These are phyloP conservation scores for Cantharellus anzutake DNA, from an alignment of 768 basidiomycete genomes.

Conservation along the genomic window DNA sequence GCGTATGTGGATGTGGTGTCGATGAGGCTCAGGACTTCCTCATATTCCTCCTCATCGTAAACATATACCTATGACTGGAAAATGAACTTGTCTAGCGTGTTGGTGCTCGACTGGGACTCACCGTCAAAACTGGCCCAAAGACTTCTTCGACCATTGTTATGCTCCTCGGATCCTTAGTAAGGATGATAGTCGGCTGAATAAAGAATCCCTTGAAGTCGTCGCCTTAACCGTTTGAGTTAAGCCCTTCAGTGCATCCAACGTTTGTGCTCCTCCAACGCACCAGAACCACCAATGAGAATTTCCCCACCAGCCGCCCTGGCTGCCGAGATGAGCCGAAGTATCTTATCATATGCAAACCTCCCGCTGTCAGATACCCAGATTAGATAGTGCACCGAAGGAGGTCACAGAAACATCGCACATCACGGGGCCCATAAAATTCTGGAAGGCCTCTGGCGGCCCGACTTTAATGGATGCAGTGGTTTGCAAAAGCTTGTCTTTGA, in stretches of 20 bases:
- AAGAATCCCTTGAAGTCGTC: conserved; percentile 89
- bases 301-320: conserved; percentile 84
- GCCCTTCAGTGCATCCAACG: neutral
- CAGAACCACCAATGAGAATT: conserved; percentile 67
- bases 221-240: conserved; percentile 20
- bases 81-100: neutral
- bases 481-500: conserved; percentile 56
- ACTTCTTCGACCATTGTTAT: conserved; percentile 90
- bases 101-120: conserved; percentile 16
- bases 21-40: conserved; percentile 71
- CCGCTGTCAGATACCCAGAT: conserved; percentile 28
- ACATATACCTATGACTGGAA: conserved; percentile 44
- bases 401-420: conserved; percentile 34
- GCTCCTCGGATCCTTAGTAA: conserved; percentile 76
- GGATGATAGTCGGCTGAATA: conserved; percentile 84
- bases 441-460: conserved; percentile 54
- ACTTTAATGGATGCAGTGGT: conserved; percentile 76
- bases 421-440: conserved; percentile 89
- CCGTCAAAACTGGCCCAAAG: conserved; percentile 90
- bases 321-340: conserved; percentile 61
- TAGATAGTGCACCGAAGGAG: neutral
- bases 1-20: conserved; percentile 77
- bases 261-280: conserved; percentile 20
- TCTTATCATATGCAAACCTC: conserved; percentile 76
- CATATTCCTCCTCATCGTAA: conserved; percentile 73